phyloP scores from a whole-genome alignment of 208 protist genomes.

The Trichomonas tenax region DNA sequence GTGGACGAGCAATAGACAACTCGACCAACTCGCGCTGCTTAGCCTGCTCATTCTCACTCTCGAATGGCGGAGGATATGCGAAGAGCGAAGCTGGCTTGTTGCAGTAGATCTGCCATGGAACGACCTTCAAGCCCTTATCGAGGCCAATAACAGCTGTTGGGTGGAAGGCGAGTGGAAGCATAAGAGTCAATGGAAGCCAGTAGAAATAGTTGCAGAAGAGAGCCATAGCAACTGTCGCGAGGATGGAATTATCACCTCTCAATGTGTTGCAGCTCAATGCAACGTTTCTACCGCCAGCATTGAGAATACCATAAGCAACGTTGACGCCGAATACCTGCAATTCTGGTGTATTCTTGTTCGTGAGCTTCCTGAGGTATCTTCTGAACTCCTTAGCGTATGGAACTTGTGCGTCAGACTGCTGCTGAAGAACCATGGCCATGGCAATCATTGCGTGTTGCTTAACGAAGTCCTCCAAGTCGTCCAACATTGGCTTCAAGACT shows the following conservation, averaged over 20 bases:
- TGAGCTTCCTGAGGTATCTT: not conserved
- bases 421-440: constrained; percentile 74
- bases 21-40: not conserved
- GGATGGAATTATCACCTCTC: not conserved
- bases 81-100: not conserved
- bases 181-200: not conserved
- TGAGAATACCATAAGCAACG: not conserved
- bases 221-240: not conserved
- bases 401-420: not conserved
- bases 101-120: not conserved
- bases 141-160: not conserved
- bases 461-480: constrained; percentile 72
- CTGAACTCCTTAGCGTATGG: not conserved
- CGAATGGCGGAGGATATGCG: not conserved
- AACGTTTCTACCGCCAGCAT: constrained; percentile 4
- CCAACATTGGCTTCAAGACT: constrained; percentile 71
- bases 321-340: not conserved
- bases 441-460: constrained; percentile 78
- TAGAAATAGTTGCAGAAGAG: constrained; percentile 22
- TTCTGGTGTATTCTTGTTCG: not conserved
- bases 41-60: not conserved
- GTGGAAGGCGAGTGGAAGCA: not conserved
- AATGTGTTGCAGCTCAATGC: not conserved
- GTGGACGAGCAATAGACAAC: not conserved
- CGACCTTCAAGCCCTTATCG: not conserved